Base-by-base conservation (phyloP, 345 rosid species). In the Aethionema arabicum region DNA sequence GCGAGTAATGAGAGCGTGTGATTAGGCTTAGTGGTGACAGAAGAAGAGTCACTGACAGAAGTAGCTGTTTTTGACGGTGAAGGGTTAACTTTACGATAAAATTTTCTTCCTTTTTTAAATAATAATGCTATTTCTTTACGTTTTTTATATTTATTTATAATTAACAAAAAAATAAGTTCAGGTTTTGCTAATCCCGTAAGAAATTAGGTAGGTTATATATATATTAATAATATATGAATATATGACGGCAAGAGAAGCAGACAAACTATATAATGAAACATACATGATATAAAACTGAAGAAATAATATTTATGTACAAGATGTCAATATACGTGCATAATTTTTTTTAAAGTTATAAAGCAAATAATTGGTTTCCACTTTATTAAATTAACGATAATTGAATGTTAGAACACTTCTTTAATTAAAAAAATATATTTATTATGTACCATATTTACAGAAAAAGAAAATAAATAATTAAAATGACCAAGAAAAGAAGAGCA, bases 41-140 rank as follows among this genome's bases (percentile, higher is more conserved):
- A 61, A 72, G 76, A 60, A 66, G 67, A 66, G 64, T 72, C 68
- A 53, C 69, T 73, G 69, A 73, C 73, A 67, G 45, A 62, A 73
- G 77, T 68, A 67, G 77, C 77, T 67, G 77, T 67, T 71, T 48
- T 73, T 61, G 73, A 73, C 66, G 73, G 68, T 67, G 73, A 67
- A 67, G 69, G 56, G 67, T 73, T 29, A 56, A 51, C 72, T 61
- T 67, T 50, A 73, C 69, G 77, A 58, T 67, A 68, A 48, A 52
- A 14, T 36, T 73, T 67, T 56, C 37, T 60, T 48, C 52, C 5
- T 29, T 53, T 53, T 53, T 5, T 21, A 5, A 35, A 35, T 5
- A 5, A 35, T 41, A 8, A 4, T n/a, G 7, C 11, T 41, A 9
- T 0, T 41, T 3, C 11, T 41, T 41, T n/a, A 9, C n/a, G 4